Evolutionary conservation across 1,284 basidiomycete genomes (phyloP).

Genomic region (Apiotrichum montevideense): DNA sequence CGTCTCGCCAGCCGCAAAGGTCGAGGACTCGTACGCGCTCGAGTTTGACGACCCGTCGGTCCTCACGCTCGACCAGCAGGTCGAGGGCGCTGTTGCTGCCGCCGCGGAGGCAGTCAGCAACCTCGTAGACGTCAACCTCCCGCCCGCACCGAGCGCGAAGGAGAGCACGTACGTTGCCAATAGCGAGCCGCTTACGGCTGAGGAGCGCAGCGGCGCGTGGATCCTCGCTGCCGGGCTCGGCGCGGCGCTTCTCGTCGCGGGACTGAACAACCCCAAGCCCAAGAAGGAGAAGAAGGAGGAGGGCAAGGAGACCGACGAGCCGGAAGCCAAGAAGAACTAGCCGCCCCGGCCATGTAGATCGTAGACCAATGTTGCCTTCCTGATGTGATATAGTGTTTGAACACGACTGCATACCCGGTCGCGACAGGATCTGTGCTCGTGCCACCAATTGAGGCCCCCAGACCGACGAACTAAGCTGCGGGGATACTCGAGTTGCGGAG

Average conservation of each 20-base stretch:
- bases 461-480: too few relatives aligned
- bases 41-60: slow-evolving; percentile 1
- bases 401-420: too few relatives aligned
- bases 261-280: background rate
- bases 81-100: background rate
- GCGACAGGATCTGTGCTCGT: too few relatives aligned
- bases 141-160: slow-evolving; percentile 1
- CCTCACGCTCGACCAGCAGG: background rate
- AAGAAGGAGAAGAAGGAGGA: background rate
- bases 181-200: slow-evolving; percentile 51
- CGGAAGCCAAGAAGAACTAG: background rate
- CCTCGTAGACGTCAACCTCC: slow-evolving; percentile 3
- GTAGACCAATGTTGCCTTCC: background rate
- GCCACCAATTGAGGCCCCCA: too few relatives aligned
- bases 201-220: slow-evolving; percentile 56
- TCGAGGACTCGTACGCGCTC: background rate
- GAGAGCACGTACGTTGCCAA: slow-evolving; percentile 33
- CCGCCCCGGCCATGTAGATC: background rate
- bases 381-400: too few relatives aligned
- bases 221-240: slow-evolving; percentile 54
- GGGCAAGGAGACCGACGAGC: background rate
- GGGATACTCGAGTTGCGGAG: too few relatives aligned
- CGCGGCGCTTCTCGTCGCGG: slow-evolving; percentile 53
- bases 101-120: background rate
- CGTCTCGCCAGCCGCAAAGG: slow-evolving; percentile 28